A percentile compares a stretch with the other conserved stretches of the same genome.
Conservation (phyloP, 371 early-diverging fungal genomes). For the Cokeromyces recurvatus region DNA sequence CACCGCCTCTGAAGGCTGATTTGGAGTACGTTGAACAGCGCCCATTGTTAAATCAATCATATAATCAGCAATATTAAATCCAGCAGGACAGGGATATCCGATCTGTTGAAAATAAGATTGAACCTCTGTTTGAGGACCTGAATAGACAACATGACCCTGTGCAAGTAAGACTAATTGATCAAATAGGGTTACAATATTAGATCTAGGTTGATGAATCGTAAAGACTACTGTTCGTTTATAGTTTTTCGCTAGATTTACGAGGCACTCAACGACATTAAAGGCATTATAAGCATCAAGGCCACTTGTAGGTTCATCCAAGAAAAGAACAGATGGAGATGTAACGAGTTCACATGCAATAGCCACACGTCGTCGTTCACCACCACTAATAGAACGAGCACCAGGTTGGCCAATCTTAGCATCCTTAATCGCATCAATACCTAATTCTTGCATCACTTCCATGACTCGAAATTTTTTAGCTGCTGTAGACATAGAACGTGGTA, state of each 20-base stretch:
- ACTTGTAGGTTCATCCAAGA: constrained; percentile 94
- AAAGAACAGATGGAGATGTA: constrained; percentile 83
- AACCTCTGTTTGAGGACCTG: constrained; percentile 58
- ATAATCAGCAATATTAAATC: constrained; percentile 93
- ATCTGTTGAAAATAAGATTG: constrained; percentile 59
- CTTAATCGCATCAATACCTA: constrained; percentile 76
- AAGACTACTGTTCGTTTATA: constrained; percentile 87
- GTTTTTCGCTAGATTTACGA: constrained; percentile 76
- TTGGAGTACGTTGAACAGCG: constrained; percentile 30
- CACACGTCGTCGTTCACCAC: constrained; percentile 84
- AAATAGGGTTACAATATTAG: constrained; percentile 87
- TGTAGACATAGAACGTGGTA: constrained; percentile 62
- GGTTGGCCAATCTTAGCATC: constrained; percentile 80
- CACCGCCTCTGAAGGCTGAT: constrained; percentile 1
- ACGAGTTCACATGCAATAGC: constrained; percentile 88
- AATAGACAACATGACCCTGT: constrained; percentile 78
- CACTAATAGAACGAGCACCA: constrained; percentile 72
- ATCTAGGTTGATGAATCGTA: constrained; percentile 95
- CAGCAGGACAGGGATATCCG: constrained; percentile 81
- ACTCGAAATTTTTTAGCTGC: constrained; percentile 57
- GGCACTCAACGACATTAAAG: constrained; percentile 80
- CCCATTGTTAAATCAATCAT: constrained; percentile 75
- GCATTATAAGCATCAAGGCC: constrained; percentile 94
- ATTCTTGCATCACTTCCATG: constrained; percentile 69
- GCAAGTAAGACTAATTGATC: constrained; percentile 85